Percentiles rank a stretch among this genome's conserved stretches.
These are phyloP conservation scores for Aspergillus sp. DNA, from an alignment of 2,329 filamentous ascomycete genomes.

Conservation along the genomic window DNA sequence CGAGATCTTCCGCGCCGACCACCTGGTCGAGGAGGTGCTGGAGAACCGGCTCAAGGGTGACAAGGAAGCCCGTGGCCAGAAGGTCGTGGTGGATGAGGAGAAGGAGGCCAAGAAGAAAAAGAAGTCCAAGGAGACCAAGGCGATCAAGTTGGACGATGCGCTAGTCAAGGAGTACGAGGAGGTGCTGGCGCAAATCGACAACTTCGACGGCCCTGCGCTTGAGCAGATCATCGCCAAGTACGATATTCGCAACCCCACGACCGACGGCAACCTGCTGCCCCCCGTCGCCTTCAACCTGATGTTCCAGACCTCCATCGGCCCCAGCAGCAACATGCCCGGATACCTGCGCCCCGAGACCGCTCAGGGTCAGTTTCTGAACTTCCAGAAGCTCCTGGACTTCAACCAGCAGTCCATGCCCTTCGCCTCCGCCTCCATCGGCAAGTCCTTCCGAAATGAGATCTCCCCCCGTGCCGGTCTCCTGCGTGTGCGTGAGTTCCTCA, in stretches of 20 bases:
- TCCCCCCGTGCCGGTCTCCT: slow-evolving; percentile 88
- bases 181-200: slow-evolving; percentile 89
- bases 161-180: slow-evolving; percentile 88
- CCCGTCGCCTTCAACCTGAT: slow-evolving; percentile 97
- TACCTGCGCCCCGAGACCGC: slow-evolving; percentile 93
- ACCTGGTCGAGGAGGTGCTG: slow-evolving; percentile 92
- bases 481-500: slow-evolving; percentile 93
- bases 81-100: slow-evolving; percentile 63
- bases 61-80: slow-evolving; percentile 85
- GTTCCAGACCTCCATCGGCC: slow-evolving; percentile 95
- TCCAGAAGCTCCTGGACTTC: slow-evolving; percentile 92
- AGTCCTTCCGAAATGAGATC: slow-evolving; percentile 98
- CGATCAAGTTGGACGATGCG: slow-evolving; percentile 80
- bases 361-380: slow-evolving; percentile 97
- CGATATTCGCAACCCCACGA: slow-evolving; percentile 83
- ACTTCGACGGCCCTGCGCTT: slow-evolving; percentile 84
- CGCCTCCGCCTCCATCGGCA: slow-evolving; percentile 93
- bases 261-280: slow-evolving; percentile 70
- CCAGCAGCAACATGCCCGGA: slow-evolving; percentile 79
- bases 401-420: slow-evolving; percentile 96
- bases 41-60: slow-evolving; percentile 84
- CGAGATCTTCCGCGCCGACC: slow-evolving; percentile 93
- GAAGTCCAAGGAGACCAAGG: slow-evolving; percentile 70
- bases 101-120: slow-evolving; percentile 91
- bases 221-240: slow-evolving; percentile 86